Percentiles rank a stretch among this genome's conserved stretches.
These are phyloP conservation scores for Boletus semigastroideus DNA, from an alignment of 1,284 basidiomycete genomes.

Conservation along the genomic window DNA sequence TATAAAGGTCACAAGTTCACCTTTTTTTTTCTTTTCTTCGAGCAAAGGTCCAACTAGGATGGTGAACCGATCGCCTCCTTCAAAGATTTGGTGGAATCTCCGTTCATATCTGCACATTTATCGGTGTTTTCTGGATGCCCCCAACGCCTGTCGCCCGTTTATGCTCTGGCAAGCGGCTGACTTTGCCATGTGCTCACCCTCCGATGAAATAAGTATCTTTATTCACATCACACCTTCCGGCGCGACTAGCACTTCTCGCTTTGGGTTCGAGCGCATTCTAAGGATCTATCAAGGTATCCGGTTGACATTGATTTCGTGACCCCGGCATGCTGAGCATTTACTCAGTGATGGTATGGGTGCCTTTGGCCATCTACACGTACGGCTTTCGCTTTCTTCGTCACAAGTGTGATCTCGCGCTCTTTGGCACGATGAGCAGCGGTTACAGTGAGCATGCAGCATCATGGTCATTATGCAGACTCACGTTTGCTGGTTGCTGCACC, in stretches of 20 bases:
- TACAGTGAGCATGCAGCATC: no score
- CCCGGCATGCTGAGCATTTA: not conserved
- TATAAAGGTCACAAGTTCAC: not conserved
- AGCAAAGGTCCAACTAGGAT: not conserved
- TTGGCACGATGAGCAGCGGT: no score
- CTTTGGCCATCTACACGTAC: no score
- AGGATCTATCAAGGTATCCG: slow-evolving; percentile 54
- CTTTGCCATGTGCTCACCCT: slow-evolving; percentile 1
- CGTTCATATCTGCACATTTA: slow-evolving; percentile 4
- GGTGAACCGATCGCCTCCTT: not conserved
- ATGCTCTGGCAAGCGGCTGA: slow-evolving; percentile 6
- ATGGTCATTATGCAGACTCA: no score
- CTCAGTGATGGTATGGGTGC: slow-evolving; percentile 6
- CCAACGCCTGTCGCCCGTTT: not conserved
- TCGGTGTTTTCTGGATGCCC: slow-evolving; percentile 8
- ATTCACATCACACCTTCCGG: slow-evolving; percentile 24
- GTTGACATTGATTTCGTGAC: not conserved
- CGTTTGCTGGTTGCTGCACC: no score
- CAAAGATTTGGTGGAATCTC: slow-evolving; percentile 9
- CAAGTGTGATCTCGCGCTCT: no score
- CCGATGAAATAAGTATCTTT: slow-evolving; percentile 1
- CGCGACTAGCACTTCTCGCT: slow-evolving; percentile 58
- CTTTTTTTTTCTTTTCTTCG: not conserved
- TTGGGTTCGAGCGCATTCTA: slow-evolving; percentile 73
- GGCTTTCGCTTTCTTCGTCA: no score